A percentile compares a stretch with the other conserved stretches of the same genome.
phyloP scores from a whole-genome alignment of 2,329 filamentous ascomycete species.

The Alternaria incomplexa region DNA sequence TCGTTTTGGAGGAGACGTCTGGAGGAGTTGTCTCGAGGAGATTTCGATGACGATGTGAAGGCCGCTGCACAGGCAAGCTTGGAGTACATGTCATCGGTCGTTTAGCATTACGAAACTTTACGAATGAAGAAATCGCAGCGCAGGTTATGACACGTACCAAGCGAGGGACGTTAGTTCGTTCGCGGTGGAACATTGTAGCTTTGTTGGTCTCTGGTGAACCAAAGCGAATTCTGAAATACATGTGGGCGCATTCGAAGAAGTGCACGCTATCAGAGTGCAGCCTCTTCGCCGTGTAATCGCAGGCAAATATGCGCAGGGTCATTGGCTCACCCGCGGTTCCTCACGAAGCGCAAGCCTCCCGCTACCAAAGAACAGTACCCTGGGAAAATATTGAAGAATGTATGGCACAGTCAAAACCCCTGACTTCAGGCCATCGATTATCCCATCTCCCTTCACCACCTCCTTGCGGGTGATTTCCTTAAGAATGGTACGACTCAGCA shows the following conservation, averaged over 20 bases:
- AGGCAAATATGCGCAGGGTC: not conserved
- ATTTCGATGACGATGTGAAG: not conserved
- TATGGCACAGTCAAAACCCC: not conserved
- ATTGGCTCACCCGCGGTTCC: not conserved
- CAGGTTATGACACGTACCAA: not conserved
- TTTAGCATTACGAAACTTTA: not conserved
- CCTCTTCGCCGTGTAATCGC: not conserved
- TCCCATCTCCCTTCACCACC: not conserved
- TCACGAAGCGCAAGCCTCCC: not conserved
- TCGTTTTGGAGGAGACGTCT: not conserved
- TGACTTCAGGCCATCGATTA: not conserved
- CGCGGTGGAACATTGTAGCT: not conserved
- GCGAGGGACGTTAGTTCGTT: not conserved
- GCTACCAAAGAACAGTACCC: not conserved
- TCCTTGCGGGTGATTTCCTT: not conserved
- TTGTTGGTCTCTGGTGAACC: not conserved
- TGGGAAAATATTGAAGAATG: not conserved
- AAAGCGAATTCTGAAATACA: not conserved
- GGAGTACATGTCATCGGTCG: not conserved
- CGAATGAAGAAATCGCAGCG: not conserved
- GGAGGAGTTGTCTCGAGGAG: not conserved
- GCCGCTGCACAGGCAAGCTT: not conserved
- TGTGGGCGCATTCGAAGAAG: not conserved
- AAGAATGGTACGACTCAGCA: not conserved
- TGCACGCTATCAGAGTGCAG: not conserved